Percentiles rank a stretch among this genome's conserved stretches.
These are phyloP conservation scores for Arabidopsis lyrata DNA, from an alignment of 441 rosid species.

Conservation along the genomic window DNA sequence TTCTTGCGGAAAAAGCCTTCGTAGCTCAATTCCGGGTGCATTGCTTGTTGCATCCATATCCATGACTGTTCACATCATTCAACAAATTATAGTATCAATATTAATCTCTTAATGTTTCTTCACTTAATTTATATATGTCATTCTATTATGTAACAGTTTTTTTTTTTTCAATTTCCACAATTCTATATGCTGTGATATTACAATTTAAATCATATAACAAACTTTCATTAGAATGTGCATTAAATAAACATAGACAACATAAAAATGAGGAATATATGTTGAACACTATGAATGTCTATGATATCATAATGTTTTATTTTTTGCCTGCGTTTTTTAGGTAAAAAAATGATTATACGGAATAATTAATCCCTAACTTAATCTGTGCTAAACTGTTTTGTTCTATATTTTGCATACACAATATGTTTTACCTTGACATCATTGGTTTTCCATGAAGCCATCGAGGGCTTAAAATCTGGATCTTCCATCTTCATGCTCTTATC, in stretches of 20 bases:
- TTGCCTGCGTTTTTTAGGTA: too few species aligned
- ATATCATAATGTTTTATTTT: too few species aligned
- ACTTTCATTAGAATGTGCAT: background rate
- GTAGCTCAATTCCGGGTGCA: constrained; percentile 95
- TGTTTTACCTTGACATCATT: constrained; percentile 79
- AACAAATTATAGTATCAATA: constrained; percentile 5
- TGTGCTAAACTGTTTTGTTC: too few species aligned
- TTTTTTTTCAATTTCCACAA: background rate
- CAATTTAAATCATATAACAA: background rate
- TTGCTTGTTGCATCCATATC: constrained; percentile 99
- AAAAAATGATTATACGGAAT: too few species aligned
- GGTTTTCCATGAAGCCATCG: constrained; percentile 84
- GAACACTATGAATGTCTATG: too few species aligned
- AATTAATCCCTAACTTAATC: too few species aligned
- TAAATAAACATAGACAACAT: background rate
- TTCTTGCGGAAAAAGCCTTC: constrained; percentile 77
- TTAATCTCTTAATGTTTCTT: background rate
- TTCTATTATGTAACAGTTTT: background rate
- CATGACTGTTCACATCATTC: constrained; percentile 71
- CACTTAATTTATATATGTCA: background rate
- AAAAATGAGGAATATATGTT: too few species aligned
- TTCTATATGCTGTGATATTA: background rate
- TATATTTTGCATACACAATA: too few species aligned
- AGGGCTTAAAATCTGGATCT: constrained; percentile 65
- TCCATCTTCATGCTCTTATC: constrained; percentile 65